Evolutionary conservation across 495 filamentous ascomycete genomes (phyloP), one percentile per base, ranked within the genome.

Genomic region (Cairneyella variabilis): DNA sequence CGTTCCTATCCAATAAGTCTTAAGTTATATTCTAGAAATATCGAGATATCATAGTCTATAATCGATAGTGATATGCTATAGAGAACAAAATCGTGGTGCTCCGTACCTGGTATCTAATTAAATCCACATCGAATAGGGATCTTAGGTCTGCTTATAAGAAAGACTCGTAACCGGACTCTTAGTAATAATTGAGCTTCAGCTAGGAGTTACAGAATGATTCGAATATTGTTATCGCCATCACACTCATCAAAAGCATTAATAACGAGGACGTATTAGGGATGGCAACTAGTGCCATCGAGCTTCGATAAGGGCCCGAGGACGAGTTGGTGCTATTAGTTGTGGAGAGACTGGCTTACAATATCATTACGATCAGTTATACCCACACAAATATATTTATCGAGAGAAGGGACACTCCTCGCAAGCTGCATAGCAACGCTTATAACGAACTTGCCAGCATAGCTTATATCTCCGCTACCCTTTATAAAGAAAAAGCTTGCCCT

Each of bases 61-160:
- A 54, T 48, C 27, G 28, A 3, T n/a, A 17, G 26, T 36, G 9
- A 11, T 44, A 53, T 45, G 40, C 40, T 28, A 8, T 51, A 34
- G 20, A 51, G 48, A 18, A 42, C 48, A 17, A 39, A 48, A 17
- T 32, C 45, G 12, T 48, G 45, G 23, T 22, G 45, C 36, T 48
- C 47, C 9, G 47, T 27, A 20, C 56, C 52, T 22, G 42, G 56
- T 28, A 51, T 57, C 11, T 36, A n/a, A 18, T 14, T 7, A 14
- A 43, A 43, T 10, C 43, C 30, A 27, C 37, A 40, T 18, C 51
- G 60, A 27, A 69, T 63, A 0, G 52, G 60, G 22, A 61, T 47
- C 42, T 67, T 64, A 23, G 64, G 66, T 50, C 65, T 57, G 60
- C 69, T 71, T 11, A 68, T 60, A 7, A 60, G n/a, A 34, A 60